These are phyloP conservation scores for Chaetomiaceae sp. DNA, from an alignment of 2,329 filamentous ascomycete genomes.

Conservation along the genomic window DNA sequence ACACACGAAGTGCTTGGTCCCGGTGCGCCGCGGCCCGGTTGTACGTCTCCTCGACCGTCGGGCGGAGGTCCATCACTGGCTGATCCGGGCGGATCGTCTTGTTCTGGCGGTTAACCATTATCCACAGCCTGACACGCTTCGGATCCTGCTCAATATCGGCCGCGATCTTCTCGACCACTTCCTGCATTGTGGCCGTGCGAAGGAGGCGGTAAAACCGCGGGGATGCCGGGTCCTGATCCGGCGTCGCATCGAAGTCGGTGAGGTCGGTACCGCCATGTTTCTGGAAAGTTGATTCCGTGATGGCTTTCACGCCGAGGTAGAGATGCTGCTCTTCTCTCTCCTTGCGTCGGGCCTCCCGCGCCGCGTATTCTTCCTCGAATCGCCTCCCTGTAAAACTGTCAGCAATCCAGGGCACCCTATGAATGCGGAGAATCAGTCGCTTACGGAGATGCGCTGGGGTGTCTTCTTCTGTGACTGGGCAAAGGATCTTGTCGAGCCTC, in stretches of 20 bases:
- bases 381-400: conserved; percentile 49
- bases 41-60: conserved; percentile 69
- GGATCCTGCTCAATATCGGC: conserved; percentile 64
- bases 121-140: conserved; percentile 76
- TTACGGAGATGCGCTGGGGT: conserved; percentile 77
- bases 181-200: conserved; percentile 68
- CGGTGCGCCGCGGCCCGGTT: conserved; percentile 52
- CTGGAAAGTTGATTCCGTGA: conserved; percentile 77
- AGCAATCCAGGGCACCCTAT: background rate
- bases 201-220: conserved; percentile 71
- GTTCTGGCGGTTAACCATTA: conserved; percentile 98
- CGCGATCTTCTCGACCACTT: conserved; percentile 69
- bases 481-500: conserved; percentile 75
- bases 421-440: conserved; percentile 26
- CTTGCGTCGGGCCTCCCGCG: conserved; percentile 71
- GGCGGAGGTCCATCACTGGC: conserved; percentile 71
- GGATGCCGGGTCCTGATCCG: conserved; percentile 56
- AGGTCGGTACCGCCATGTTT: conserved; percentile 82
- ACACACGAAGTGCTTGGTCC: conserved; percentile 73
- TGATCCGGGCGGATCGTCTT: conserved; percentile 91
- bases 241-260: conserved; percentile 60
- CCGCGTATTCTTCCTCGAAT: conserved; percentile 76
- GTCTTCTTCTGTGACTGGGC: conserved; percentile 69
- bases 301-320: conserved; percentile 79
- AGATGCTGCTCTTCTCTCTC: conserved; percentile 93